phyloP scores from a whole-genome alignment of 768 basidiomycete species.

The Sistotremastrum niveocremeum region DNA sequence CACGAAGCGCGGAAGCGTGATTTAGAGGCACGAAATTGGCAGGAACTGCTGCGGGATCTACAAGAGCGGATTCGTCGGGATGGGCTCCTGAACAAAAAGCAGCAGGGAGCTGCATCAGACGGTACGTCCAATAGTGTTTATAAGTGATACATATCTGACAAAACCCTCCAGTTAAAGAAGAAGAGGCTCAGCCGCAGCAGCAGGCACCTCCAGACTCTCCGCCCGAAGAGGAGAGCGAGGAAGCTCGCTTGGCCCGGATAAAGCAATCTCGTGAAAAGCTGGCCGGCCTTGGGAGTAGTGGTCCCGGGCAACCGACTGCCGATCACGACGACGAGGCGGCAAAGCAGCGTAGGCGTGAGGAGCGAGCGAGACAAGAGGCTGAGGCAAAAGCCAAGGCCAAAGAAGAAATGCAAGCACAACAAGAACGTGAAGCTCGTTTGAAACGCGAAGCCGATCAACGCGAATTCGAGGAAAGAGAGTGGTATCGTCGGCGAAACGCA shows the following conservation, averaged over 20 bases:
- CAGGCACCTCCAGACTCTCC: not conserved
- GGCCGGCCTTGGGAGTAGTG: slow-evolving; percentile 50
- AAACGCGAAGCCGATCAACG: slow-evolving; percentile 17
- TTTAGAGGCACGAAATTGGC: no score
- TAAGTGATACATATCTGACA: slow-evolving; percentile 8
- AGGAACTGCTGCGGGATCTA: no score
- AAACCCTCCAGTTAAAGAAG: slow-evolving; percentile 8
- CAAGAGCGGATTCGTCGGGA: not conserved
- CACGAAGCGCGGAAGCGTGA: no score
- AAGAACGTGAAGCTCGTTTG: slow-evolving; percentile 17
- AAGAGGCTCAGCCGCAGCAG: slow-evolving; percentile 1
- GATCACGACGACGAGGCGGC: slow-evolving; percentile 23
- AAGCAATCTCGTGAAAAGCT: slow-evolving; percentile 56
- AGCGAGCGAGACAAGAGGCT: slow-evolving; percentile 24
- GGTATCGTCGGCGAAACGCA: slow-evolving; percentile 32
- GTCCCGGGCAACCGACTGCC: slow-evolving; percentile 29
- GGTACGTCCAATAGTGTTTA: slow-evolving; percentile 7
- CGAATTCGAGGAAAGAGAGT: slow-evolving; percentile 25
- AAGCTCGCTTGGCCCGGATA: slow-evolving; percentile 28
- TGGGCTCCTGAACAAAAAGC: slow-evolving; percentile 18
- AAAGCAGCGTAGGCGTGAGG: slow-evolving; percentile 31
- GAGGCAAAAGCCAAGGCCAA: slow-evolving; percentile 14
- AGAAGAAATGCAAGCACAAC: slow-evolving; percentile 11
- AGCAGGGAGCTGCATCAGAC: slow-evolving; percentile 7
- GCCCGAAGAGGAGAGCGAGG: slow-evolving; percentile 22